Evolutionary conservation across 2,329 filamentous ascomycete genomes (phyloP).

Genomic region (Fusarium marasasianum): DNA sequence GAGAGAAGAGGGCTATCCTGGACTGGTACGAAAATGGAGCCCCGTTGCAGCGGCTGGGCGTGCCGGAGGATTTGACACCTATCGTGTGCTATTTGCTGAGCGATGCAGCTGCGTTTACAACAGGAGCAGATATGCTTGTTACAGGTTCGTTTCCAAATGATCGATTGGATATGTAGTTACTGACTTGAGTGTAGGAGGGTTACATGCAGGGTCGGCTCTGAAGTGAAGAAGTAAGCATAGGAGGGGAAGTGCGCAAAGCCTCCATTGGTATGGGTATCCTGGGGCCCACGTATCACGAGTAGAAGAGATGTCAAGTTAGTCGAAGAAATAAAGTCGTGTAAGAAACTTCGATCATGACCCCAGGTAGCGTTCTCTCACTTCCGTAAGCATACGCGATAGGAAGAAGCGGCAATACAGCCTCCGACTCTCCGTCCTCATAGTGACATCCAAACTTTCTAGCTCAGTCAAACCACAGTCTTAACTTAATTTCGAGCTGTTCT

Average conservation of each 20-base stretch:
- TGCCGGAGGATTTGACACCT: not conserved
- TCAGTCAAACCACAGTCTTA: accelerated
- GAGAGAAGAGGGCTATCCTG: not conserved
- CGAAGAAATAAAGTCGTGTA: accelerated
- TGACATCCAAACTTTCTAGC: accelerated
- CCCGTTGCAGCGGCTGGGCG: not conserved
- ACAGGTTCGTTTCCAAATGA: not conserved
- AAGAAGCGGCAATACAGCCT: accelerated
- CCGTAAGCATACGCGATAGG: accelerated
- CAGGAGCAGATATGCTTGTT: not conserved
- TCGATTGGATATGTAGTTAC: not conserved
- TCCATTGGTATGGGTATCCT: no score
- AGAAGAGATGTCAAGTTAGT: no score
- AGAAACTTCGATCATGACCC: no score
- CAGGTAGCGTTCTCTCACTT: accelerated
- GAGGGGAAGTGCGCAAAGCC: accelerated
- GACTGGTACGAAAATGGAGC: not conserved
- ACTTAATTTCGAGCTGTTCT: not conserved
- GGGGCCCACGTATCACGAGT: accelerated
- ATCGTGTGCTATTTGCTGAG: not conserved
- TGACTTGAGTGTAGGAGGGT: not conserved
- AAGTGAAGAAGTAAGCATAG: not conserved
- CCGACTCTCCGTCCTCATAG: not conserved
- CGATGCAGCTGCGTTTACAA: not conserved
- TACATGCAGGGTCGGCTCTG: not conserved